Evolutionary conservation across 768 basidiomycete species (phyloP), one percentile per base, ranked within the genome.

Genomic region (Neoboletus subvelutipes): DNA sequence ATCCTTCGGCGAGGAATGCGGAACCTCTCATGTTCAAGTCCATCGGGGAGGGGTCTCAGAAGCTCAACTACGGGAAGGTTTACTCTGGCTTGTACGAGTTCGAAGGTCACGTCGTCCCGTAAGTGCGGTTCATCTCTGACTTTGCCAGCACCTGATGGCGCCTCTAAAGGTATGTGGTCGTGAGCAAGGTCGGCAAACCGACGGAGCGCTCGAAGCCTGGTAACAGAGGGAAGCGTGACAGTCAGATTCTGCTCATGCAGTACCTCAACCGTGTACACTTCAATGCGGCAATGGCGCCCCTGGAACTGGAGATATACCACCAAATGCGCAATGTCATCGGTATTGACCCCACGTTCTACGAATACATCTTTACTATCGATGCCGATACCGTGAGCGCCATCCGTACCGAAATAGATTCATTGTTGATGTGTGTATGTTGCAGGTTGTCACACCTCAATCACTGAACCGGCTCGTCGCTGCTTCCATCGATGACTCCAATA

Each of bases 311-410:
- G 67, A 83, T 87, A 65, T 87, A 85, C 63, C 86, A 87, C 63
- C 86, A 87, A 61, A 87, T 87, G 84, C 81, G 85, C 49, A 85
- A 87, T 57, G 83, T 87, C 60, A 86, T 87, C 54, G 85, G 85
- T 11, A 86, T 87, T 45, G 86, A 87, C 52, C 85, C 85, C 15
- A 82, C 84, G n/a, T 87, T 87, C 71, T 87, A 87, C 65, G 85
- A 87, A 70, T 87, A 86, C 70, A 80, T 87, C 59, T 86, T 87
- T 71, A 86, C 84, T 48, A 82, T 87, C 17, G 85, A 87, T 72
- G 85, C 85, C 18, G 86, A 87, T 74, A 84, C 83, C 1, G 83
- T 84, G 49, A 50, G 75, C 68, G n/a, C 3, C 17, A n/a, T 50
- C 22, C 24, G 22, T 28, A 24, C 24, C 12, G 17, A 20, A 15